These are phyloP conservation scores for Cladosporium sp. DNA, from an alignment of 2,329 filamentous ascomycete genomes.

Conservation along the genomic window DNA sequence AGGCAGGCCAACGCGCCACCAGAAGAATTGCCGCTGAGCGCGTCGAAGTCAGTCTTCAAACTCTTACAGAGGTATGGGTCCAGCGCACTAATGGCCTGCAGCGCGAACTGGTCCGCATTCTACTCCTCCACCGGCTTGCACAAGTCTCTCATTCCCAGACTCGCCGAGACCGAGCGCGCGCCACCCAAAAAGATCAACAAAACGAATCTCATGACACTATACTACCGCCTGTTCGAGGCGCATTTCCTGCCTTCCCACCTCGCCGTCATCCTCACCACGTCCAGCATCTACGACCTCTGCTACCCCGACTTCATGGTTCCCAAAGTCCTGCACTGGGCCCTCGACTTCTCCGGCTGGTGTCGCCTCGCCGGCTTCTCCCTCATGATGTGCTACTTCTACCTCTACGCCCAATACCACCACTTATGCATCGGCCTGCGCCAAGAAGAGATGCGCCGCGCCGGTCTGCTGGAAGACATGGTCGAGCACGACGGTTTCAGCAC, in stretches of 20 bases:
- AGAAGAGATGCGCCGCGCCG: conserved; percentile 67
- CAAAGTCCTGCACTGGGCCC: conserved; percentile 60
- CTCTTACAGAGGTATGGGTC: conserved; percentile 13
- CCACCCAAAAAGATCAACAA: conserved; percentile 35
- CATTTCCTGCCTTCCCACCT: conserved; percentile 72
- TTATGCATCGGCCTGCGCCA: conserved; percentile 62
- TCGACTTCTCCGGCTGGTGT: conserved; percentile 61
- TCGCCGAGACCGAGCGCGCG: conserved; percentile 24
- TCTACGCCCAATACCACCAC: conserved; percentile 69
- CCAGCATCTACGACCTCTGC: conserved; percentile 61
- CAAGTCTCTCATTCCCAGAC: conserved; percentile 31
- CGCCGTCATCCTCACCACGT: conserved; percentile 64
- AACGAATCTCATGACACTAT: conserved; percentile 60
- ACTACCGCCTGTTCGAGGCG: conserved; percentile 71
- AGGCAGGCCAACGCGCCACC: conserved; percentile 21
- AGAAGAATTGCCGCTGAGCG: conserved; percentile 28
- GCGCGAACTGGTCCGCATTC: conserved; percentile 36
- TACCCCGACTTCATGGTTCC: conserved; percentile 56
- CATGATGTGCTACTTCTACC: conserved; percentile 63
- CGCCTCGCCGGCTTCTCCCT: conserved; percentile 64
- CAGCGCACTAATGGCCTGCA: conserved; percentile 24
- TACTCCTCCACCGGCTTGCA: conserved; percentile 36
- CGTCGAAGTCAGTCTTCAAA: conserved; percentile 32
- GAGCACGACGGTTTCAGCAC: conserved; percentile 33
- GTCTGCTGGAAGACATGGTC: conserved; percentile 63